Conservation (phyloP, 345 rosid genomes). For the Salix suchowensis region DNA sequence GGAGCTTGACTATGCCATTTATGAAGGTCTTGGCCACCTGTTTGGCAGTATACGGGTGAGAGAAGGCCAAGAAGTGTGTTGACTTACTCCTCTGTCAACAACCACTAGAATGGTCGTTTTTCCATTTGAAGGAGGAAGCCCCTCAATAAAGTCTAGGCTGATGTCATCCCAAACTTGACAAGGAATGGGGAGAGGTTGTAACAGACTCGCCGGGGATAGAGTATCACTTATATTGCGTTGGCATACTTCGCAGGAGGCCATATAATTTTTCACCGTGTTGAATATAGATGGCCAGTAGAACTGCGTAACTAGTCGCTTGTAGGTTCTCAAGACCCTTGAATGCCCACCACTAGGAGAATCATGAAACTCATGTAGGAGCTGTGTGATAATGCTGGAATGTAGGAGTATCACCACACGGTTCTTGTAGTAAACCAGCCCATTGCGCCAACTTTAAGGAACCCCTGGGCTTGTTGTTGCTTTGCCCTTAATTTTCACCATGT, state of each 20-base stretch:
- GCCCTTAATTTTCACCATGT: neutral
- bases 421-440: neutral
- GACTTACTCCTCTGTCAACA: too few species aligned
- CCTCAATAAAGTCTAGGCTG: too few species aligned
- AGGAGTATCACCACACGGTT: neutral
- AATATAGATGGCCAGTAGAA: too few species aligned
- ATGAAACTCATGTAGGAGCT: neutral
- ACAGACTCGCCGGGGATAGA: neutral
- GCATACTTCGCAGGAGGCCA: neutral
- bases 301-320: accelerated
- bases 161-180: neutral
- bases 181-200: neutral
- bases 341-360: neutral
- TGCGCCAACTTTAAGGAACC: neutral
- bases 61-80: neutral
- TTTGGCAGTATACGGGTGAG: neutral
- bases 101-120: too few species aligned
- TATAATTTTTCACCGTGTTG: neutral
- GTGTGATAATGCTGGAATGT: neutral
- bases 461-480: neutral
- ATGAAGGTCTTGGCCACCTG: neutral
- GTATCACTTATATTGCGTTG: neutral
- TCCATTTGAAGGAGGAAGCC: too few species aligned
- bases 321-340: neutral
- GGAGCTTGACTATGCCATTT: neutral